Percentiles rank a stretch among this genome's conserved stretches.
phyloP scores from a whole-genome alignment of 2,329 filamentous ascomycete species.

The Graphilbum ipis-grandicollis region DNA sequence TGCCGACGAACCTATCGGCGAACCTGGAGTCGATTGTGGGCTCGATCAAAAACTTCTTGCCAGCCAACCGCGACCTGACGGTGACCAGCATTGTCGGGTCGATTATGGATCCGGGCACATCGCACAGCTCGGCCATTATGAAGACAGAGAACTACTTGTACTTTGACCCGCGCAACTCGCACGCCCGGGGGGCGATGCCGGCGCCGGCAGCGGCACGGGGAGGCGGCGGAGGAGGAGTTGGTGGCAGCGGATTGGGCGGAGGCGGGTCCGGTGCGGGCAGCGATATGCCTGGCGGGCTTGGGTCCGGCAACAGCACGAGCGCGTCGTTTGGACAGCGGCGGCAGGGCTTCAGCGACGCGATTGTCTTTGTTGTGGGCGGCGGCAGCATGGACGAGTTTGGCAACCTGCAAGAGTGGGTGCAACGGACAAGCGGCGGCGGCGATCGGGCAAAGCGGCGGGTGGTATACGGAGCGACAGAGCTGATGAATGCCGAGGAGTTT shows the following conservation, averaged over 20 bases:
- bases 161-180: slow-evolving; percentile 87
- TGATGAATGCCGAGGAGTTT: slow-evolving; percentile 53
- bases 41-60: slow-evolving; percentile 96
- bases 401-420: slow-evolving; percentile 91
- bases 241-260: slow-evolving; percentile 18
- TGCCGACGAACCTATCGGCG: slow-evolving; percentile 47
- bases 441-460: slow-evolving; percentile 58
- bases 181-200: slow-evolving; percentile 81
- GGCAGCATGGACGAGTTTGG: slow-evolving; percentile 99
- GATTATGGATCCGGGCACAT: slow-evolving; percentile 87
- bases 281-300: slow-evolving; percentile 25
- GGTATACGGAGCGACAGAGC: slow-evolving; percentile 85
- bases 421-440: slow-evolving; percentile 45
- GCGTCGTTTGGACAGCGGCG: slow-evolving; percentile 83
- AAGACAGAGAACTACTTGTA: slow-evolving; percentile 96
- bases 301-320: slow-evolving; percentile 41
- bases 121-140: slow-evolving; percentile 78
- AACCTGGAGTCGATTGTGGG: slow-evolving; percentile 93
- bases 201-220: slow-evolving; percentile 46
- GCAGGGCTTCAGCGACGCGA: slow-evolving; percentile 76
- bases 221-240: slow-evolving; percentile 14
- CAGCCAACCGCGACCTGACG: slow-evolving; percentile 84
- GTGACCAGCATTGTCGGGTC: slow-evolving; percentile 97
- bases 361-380: slow-evolving; percentile 89
- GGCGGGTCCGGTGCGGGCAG: slow-evolving; percentile 20